A percentile compares a stretch with the other conserved stretches of the same genome.
phyloP scores from a whole-genome alignment of 768 basidiomycete species.

The Daedaleopsis sinensis region DNA sequence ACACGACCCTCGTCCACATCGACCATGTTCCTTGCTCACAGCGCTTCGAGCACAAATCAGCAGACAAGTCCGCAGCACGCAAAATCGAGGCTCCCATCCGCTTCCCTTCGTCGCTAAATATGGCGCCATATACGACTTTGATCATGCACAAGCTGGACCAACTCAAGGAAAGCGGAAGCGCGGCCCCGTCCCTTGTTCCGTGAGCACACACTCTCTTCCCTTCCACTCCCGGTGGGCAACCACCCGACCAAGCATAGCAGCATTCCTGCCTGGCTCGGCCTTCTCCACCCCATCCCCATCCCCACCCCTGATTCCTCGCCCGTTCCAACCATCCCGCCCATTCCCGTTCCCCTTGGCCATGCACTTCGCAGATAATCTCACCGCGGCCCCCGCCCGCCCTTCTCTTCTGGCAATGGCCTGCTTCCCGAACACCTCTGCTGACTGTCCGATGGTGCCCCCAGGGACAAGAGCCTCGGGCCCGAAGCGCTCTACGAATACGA shows the following conservation, averaged over 20 bases:
- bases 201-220: conserved; percentile 13
- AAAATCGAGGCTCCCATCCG: conserved; percentile 86
- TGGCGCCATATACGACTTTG: conserved; percentile 83
- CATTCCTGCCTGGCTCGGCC: too few species aligned
- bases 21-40: conserved; percentile 32
- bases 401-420: not conserved
- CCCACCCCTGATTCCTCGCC: not conserved
- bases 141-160: conserved; percentile 55
- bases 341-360: too few species aligned
- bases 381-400: not conserved
- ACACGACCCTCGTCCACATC: not conserved
- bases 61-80: conserved; percentile 70
- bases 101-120: conserved; percentile 83
- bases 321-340: too few species aligned
- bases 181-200: conserved; percentile 17
- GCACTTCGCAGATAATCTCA: too few species aligned
- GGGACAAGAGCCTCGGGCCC: conserved; percentile 52
- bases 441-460: not conserved
- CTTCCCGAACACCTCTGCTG: not conserved
- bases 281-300: not conserved
- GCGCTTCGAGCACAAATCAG: conserved; percentile 90
- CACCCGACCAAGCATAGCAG: not conserved
- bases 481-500: conserved; percentile 85
- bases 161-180: conserved; percentile 31
- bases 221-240: not conserved